Base-by-base conservation (phyloP, 202 grass and related monocot species). In the Saccharum hybrid region DNA sequence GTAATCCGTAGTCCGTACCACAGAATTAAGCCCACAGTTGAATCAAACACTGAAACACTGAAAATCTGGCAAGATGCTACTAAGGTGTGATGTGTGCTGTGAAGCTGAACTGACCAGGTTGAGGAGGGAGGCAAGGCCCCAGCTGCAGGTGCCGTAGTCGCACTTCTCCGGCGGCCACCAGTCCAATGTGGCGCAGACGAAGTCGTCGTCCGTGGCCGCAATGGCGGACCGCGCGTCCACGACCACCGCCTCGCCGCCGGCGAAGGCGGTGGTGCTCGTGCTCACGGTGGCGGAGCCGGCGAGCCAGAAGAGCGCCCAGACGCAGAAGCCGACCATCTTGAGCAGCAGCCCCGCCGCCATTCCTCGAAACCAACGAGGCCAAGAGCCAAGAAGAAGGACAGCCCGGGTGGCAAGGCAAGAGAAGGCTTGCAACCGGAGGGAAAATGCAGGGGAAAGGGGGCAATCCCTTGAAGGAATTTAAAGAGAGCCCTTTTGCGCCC, bases 161-260 rank as follows among this genome's bases (percentile, higher is more conserved):
- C 91, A 94, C 74, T 94, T 94, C 39, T 91, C 88, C 60, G 91
- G 91, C 74, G 91, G 91, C 91, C 91, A 94, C 91, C 88, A 94
- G 84, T 94, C 91, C 88, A 94, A 74, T 76, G 91, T 94, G 33
- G 91, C 76, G 84, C 91, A 94, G 34, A 94, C 49, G 89, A 91
- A 94, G 51, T 88, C 81, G 38, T 81, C 71, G 72, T 94, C 88
- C 2, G 91, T 94, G 51, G 5, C 69, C 2, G 83, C 91, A 52
- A 94, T 51, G 78, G 83, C 13, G 1, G 75, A 63, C 68, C 66
- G 52, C 63, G 49, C 83, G 52, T 94, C 92, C 72, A 92, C 84
- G 72, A 66, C 68, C 84, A 84, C 87, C 11, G 84, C 87, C 12
- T 72, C 80, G 37, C 71, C 23, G 80, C 15, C 69, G 26, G 48